A percentile compares a stretch with the other conserved stretches of the same genome.
Conservation (phyloP, 1,284 basidiomycete species). For the Farysia itapuensis region DNA sequence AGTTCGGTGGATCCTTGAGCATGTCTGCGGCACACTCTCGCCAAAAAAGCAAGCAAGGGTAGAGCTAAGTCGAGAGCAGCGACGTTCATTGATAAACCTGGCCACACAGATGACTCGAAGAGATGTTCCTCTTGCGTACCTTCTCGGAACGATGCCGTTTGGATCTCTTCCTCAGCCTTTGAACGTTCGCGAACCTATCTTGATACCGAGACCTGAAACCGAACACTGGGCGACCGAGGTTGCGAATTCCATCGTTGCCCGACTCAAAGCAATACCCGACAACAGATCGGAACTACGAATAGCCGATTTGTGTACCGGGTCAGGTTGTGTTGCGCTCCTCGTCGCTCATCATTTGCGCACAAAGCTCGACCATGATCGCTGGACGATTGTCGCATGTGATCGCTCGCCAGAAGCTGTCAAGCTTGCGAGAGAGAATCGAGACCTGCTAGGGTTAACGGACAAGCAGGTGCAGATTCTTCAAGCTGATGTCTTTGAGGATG, state of each 20-base stretch:
- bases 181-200: constrained; percentile 10
- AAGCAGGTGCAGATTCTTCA: constrained; percentile 3
- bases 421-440: constrained; percentile 20
- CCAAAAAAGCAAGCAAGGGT: neutral
- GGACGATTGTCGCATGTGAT: constrained; percentile 27
- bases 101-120: constrained; percentile 9
- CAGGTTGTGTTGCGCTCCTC: constrained; percentile 22
- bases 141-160: constrained; percentile 22
- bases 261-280: neutral
- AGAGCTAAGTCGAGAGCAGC: neutral
- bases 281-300: constrained; percentile 1
- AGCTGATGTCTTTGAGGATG: constrained; percentile 22
- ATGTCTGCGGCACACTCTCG: constrained; percentile 6
- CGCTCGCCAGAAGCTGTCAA: constrained; percentile 9
- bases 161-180: constrained; percentile 13
- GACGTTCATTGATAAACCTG: constrained; percentile 8
- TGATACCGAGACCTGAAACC: constrained; percentile 27
- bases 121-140: constrained; percentile 19
- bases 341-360: constrained; percentile 15
- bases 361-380: constrained; percentile 1
- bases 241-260: neutral
- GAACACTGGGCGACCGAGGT: constrained; percentile 25
- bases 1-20: constrained; percentile 17
- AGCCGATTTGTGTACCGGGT: constrained; percentile 24
- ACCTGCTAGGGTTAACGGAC: constrained; percentile 5